These are phyloP conservation scores for Termitomyces sp. DNA, from an alignment of 768 basidiomycete species.

Conservation along the genomic window DNA sequence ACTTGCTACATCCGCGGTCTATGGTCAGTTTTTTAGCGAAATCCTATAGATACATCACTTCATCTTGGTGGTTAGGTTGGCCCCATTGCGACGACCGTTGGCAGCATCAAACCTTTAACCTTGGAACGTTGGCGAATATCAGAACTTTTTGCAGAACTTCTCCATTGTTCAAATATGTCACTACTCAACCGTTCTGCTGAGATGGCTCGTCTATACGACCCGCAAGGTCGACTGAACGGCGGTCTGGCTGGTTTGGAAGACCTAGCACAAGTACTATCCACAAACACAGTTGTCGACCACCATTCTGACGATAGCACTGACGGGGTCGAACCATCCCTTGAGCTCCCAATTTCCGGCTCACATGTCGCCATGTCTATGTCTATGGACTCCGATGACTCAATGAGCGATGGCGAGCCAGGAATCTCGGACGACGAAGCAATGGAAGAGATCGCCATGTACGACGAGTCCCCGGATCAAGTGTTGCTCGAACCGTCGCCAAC, in stretches of 20 bases:
- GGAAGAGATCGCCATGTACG: conserved; percentile 79
- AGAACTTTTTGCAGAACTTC: conserved; percentile 92
- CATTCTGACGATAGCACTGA: conserved; percentile 53
- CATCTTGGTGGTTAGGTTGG: conserved; percentile 42
- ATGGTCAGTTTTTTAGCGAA: conserved; percentile 42
- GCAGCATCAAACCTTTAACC: conserved; percentile 73
- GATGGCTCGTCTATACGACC: conserved; percentile 68
- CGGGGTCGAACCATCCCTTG: conserved; percentile 58
- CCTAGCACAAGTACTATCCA: conserved; percentile 76
- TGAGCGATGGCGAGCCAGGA: conserved; percentile 64
- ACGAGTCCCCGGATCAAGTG: conserved; percentile 36
- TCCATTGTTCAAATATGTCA: conserved; percentile 98
- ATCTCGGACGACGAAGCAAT: conserved; percentile 76
- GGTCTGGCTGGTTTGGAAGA: conserved; percentile 82
- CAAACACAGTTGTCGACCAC: conserved; percentile 48
- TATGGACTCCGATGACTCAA: conserved; percentile 72
- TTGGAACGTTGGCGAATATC: conserved; percentile 94
- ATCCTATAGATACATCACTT: background rate
- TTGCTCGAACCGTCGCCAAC: conserved; percentile 25
- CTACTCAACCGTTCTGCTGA: conserved; percentile 79
- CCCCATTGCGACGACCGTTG: conserved; percentile 69
- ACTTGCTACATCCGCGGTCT: conserved; percentile 69
- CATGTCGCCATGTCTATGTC: conserved; percentile 46
- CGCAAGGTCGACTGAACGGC: conserved; percentile 81
- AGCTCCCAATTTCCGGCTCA: conserved; percentile 59